Base-by-base conservation (phyloP, 1,284 basidiomycete genomes). In the Cutaneotrichosporon arboriforme region DNA sequence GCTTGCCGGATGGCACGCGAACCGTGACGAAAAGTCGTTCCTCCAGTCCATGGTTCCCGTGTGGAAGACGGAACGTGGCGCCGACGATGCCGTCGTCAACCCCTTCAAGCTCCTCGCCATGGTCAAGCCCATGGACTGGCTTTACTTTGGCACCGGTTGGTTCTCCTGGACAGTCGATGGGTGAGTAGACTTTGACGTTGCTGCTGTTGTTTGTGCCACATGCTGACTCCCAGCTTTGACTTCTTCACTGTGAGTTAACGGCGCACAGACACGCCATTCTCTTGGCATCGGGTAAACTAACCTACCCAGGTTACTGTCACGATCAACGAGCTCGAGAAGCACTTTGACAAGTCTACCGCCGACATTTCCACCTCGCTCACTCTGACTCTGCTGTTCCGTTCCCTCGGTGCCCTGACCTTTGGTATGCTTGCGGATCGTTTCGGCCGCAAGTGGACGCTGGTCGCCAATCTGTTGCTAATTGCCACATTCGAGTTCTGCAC, bases 401-500 rank as follows among this genome's bases (percentile, higher is more conserved):
- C 89, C 1, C 76, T 83, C 35, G 94, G 93, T 23, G 92, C 92
- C 33, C 83, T 90, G 54, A 76, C 93, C 60, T 94, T 96, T 59
- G 81, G 78, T 51, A 52, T 89, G 49, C 66, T 87, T 23, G 87
- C 87, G 22, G 90, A 92, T 70, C 82, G 92, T 14, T 94, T 81
- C 70, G 92, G 93, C 4, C 83, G 92, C 44, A 93, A 92, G 78
- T 97, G 90, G 89, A 91, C 91, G 1, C 78, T 97, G 4, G 84
- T 93, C 41, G 63, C 69, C 65, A 96, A 94, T 70, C 59, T 90
- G 40, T 48, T 87, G n/a, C 65, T 91, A 43, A 82, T 89, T 58
- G 78, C 81, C 17, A 73, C 81, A 12, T 82, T 96, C 53, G 85
- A 91, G 62, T 82, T 97, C 17, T 87, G 84, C 0, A 84, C 78